Conservation (phyloP, 495 filamentous ascomycete species). For the Hypoxylon crocopeplum region DNA sequence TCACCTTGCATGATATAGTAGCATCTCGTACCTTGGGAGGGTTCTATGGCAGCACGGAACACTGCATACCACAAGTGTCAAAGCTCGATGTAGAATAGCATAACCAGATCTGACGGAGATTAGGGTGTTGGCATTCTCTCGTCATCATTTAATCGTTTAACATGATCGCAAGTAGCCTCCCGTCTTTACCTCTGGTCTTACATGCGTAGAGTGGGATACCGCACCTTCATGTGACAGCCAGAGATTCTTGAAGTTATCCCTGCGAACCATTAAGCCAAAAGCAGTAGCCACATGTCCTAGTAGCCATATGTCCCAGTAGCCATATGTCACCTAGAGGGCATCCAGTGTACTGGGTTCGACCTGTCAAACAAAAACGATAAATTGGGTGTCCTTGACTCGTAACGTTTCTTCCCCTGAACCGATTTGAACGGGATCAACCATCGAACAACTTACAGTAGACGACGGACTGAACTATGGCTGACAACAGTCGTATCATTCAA, state of each 20-base stretch:
- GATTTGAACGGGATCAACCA: neutral
- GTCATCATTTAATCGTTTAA: neutral
- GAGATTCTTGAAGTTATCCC: neutral
- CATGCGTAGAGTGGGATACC: neutral
- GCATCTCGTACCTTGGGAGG: slow-evolving; percentile 8
- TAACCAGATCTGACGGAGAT: slow-evolving; percentile 18
- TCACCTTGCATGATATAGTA: slow-evolving; percentile 30
- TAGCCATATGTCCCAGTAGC: no score
- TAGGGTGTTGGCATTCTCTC: slow-evolving; percentile 4
- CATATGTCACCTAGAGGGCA: slow-evolving; percentile 1
- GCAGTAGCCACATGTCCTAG: no score
- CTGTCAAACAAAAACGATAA: slow-evolving; percentile 8
- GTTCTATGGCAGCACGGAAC: neutral
- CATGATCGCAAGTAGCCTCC: slow-evolving; percentile 8
- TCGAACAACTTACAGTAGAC: slow-evolving; percentile 6
- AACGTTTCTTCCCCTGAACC: slow-evolving; percentile 10
- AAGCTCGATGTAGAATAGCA: slow-evolving; percentile 6
- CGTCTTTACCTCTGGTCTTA: slow-evolving; percentile 14
- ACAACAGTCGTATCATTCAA: slow-evolving; percentile 1
- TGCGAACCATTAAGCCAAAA: no score
- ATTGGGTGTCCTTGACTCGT: slow-evolving; percentile 9
- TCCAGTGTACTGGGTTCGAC: slow-evolving; percentile 19
- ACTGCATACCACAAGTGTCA: neutral
- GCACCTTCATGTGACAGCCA: slow-evolving; percentile 12
- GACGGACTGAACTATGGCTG: slow-evolving; percentile 1